Evolutionary conservation across 1,284 basidiomycete genomes (phyloP).

Genomic region (Rhodotorula sp.): DNA sequence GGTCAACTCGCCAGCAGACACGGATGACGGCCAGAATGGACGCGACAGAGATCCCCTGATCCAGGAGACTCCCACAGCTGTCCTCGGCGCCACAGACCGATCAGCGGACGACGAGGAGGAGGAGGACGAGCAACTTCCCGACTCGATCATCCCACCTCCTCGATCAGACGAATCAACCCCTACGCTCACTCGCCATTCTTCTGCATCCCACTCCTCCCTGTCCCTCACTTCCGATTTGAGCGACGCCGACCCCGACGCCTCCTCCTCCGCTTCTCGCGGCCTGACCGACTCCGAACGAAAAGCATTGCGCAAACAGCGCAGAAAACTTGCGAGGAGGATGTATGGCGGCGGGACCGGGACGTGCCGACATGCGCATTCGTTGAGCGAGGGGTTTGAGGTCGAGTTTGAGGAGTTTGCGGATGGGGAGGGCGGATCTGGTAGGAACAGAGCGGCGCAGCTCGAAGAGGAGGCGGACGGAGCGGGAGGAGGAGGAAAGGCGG

Average conservation of each 20-base stretch:
- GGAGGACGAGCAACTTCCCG: too few relatives aligned
- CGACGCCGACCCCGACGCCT: background rate
- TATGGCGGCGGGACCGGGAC: slow-evolving; percentile 31
- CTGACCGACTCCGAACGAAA: background rate
- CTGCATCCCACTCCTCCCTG: background rate
- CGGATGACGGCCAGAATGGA: too few relatives aligned
- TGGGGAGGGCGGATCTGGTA: background rate
- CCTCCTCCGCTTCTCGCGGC: background rate
- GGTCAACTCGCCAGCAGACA: too few relatives aligned
- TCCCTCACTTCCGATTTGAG: background rate
- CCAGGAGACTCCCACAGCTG: too few relatives aligned
- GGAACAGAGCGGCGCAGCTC: background rate
- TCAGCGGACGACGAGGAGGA: too few relatives aligned
- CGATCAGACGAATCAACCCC: too few relatives aligned
- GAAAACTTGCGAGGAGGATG: slow-evolving; percentile 20
- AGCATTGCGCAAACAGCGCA: background rate
- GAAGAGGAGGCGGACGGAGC: slow-evolving; percentile 20
- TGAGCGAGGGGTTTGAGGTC: background rate
- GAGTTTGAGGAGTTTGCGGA: background rate
- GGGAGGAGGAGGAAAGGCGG: slow-evolving; percentile 13
- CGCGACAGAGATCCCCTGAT: too few relatives aligned
- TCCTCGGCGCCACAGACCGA: too few relatives aligned
- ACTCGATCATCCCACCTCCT: too few relatives aligned
- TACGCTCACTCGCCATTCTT: background rate
- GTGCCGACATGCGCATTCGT: background rate